These are phyloP conservation scores for Trichoderma reesei DNA, from an alignment of 495 filamentous ascomycete genomes.

Conservation along the genomic window DNA sequence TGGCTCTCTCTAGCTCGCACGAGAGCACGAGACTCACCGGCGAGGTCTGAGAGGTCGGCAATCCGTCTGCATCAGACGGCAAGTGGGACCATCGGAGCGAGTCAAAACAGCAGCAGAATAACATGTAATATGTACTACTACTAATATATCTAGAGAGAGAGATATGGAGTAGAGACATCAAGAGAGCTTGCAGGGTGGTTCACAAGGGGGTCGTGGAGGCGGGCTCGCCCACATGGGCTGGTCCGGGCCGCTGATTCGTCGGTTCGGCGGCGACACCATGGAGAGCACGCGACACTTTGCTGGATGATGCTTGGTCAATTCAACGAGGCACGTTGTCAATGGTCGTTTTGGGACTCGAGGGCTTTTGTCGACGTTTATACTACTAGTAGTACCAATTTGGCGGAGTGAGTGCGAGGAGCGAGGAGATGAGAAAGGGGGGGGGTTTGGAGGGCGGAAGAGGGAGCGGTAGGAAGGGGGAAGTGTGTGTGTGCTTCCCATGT, in stretches of 20 bases:
- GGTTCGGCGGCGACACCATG: conserved; percentile 8
- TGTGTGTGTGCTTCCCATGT: not conserved
- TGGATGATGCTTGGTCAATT: conserved; percentile 13
- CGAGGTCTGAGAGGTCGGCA: not conserved
- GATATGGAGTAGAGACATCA: not conserved
- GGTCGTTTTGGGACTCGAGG: not conserved
- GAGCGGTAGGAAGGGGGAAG: too few relatives aligned
- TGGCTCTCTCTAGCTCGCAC: not conserved
- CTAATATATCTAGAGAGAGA: not conserved
- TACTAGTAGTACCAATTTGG: too few relatives aligned
- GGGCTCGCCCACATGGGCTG: conserved; percentile 9
- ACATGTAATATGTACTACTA: too few relatives aligned
- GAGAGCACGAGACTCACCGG: conserved; percentile 3
- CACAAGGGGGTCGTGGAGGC: too few relatives aligned
- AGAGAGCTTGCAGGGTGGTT: not conserved
- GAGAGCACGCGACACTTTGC: conserved; percentile 12
- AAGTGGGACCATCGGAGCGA: not conserved
- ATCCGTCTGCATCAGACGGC: not conserved
- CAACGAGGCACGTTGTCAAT: not conserved
- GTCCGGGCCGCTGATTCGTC: conserved; percentile 9
- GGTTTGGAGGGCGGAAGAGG: too few relatives aligned
- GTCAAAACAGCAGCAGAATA: not conserved
- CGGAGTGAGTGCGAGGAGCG: too few relatives aligned
- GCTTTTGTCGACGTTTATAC: not conserved
- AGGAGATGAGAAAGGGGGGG: too few relatives aligned